Base-by-base conservation (phyloP, 2,329 filamentous ascomycete species). In the Plectosphaerella cucumerina region DNA sequence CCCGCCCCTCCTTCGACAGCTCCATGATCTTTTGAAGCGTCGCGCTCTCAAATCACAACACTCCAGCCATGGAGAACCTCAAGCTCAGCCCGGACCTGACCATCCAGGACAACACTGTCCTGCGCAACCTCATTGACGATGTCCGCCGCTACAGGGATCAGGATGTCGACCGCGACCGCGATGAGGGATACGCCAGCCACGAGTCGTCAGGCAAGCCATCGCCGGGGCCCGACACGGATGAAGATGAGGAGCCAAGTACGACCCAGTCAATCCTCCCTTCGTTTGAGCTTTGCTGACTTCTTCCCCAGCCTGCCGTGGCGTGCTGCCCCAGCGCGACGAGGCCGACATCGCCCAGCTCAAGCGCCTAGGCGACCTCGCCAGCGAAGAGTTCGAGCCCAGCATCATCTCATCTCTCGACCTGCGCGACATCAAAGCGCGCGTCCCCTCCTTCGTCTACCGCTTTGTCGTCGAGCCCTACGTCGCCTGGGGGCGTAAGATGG, bases 391-490 rank as follows among this genome's bases (percentile, higher is more conserved):
- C 53, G 73, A 77, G 58, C 74, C 75, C 4, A 72, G 70, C 4
- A 69, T 78, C 37, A 67, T 78, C 56, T 70, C 65, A 6, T 67
- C 66, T 1, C 59, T 67, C 48, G 75, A 78, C 54, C 56, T 74
- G 45, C 61, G 60, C 23, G 63, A 67, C 17, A 48, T 72, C 26
- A 67, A 64, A 48, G 26, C 26, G 26, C 26, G 26, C 8, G 57
- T 72, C 15, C 65, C 68, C 12, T 60, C 62, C 1, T 65, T 70
- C 5, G 53, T 81, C 44, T 69, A 78, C 61, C 66, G 68, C 39
- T 74, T 76, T 54, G 22, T 86, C 2, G 68, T 89, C 17, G 70
- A 75, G 39, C 81, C 84, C 1, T 90, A 89, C 63, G 70, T 84
- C 45, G 65, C 68, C 14, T 68, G 76, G 60, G 86, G 81, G 1